Evolutionary conservation across 352 stramenopile species (phyloP), one percentile per base, ranked within the genome.

Genomic region (Phytophthora podocarpi): DNA sequence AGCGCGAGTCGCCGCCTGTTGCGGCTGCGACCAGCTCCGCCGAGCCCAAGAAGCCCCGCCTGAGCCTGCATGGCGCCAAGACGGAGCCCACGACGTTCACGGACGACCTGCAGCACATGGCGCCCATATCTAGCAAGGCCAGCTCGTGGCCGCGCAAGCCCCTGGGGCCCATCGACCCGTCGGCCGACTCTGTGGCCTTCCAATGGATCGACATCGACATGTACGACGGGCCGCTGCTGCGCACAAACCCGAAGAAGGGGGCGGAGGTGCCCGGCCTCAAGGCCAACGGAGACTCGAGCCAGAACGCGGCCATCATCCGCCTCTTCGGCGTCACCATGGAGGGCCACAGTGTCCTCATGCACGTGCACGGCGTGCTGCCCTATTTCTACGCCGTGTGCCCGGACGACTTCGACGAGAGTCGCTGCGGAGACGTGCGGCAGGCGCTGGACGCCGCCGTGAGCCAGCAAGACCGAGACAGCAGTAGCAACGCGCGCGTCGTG

Each of bases 191-290:
- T 11, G 45, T 93, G 32, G 65, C 78, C 5, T 93, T 99, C 56
- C 96, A 99, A 78, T 99, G 97, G 97, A 91, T 99, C 43, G 97
- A 99, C 67, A 98, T 99, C 52, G 97, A 99, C 76, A 98, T 99
- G 89, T 98, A 98, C 43, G 82, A 95, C 16, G 97, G 96, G 2
- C 51, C 82, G 27, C 91, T 96, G 11, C 80, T 99, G 9, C 27
- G 68, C 1, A 48, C 61, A 18, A 98, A 99, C 74, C 95, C 96
- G 6, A 95, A 94, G 53, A 76, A 73, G 16, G 78, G 76, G 20
- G 66, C 88, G 28, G 59, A 53, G 0, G 80, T 94, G 10, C 83
- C 85, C 0, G 74, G 72, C 0, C 64, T 81, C 54, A 85, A 99
- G n/a, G 90, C 98, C 37, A 86, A 86, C 16, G 63, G 94, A 10